Conservation (phyloP, 345 rosid species). For the Odontarrhena argentea region DNA sequence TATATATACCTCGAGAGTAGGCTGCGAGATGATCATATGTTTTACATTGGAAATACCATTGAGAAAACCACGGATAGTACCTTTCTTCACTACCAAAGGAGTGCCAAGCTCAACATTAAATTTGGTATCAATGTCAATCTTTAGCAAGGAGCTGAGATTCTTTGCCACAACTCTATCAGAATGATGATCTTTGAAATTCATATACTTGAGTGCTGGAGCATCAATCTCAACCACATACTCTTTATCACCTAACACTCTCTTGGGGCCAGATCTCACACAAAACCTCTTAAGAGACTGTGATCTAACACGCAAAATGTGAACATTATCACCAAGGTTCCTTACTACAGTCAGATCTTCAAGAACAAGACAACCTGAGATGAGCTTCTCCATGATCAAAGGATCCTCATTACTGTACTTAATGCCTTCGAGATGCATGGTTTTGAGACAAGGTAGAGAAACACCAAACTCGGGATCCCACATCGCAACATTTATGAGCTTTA, state of each 20-base stretch:
- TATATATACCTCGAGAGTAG: conserved; percentile 7
- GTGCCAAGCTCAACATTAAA: background rate
- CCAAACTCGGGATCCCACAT: background rate
- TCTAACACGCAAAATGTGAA: background rate
- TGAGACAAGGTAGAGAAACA: conserved; percentile 30
- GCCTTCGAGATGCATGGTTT: background rate
- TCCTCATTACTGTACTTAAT: background rate
- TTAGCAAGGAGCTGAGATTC: conserved; percentile 16
- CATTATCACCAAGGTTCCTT: background rate
- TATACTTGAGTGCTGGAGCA: conserved; percentile 1
- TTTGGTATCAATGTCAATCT: background rate
- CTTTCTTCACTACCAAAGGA: background rate
- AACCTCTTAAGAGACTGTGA: conserved; percentile 3
- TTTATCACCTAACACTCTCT: background rate
- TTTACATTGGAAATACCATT: background rate
- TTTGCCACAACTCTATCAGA: background rate
- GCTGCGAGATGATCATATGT: conserved; percentile 5
- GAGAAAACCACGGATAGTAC: background rate
- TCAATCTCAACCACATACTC: conserved; percentile 8
- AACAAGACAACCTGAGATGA: conserved; percentile 22
- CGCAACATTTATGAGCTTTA: background rate
- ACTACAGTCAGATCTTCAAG: conserved; percentile 4
- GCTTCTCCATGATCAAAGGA: conserved; percentile 4
- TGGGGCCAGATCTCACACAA: background rate
- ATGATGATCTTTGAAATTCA: background rate